These are phyloP conservation scores for Nemania sp. DNA, from an alignment of 2,329 filamentous ascomycete species.

Conservation along the genomic window DNA sequence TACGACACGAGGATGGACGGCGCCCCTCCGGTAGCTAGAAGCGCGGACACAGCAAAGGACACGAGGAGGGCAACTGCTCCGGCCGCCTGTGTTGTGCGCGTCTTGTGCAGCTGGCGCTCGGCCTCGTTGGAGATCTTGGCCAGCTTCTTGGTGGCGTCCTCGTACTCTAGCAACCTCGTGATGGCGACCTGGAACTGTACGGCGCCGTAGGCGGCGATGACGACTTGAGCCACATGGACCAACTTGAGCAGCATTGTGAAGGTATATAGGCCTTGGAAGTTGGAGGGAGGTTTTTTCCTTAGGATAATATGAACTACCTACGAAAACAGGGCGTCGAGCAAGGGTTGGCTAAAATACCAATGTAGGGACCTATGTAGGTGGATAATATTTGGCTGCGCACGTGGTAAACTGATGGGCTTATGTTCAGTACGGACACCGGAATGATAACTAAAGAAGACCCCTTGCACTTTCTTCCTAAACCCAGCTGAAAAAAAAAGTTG, in stretches of 20 bases:
- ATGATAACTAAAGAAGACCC: no score
- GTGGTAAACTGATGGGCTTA: no score
- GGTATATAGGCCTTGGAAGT: not conserved
- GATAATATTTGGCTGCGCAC: no score
- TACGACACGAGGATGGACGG: conserved; percentile 24
- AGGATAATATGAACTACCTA: no score
- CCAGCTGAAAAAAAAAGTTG: no score
- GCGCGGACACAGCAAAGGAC: conserved; percentile 28
- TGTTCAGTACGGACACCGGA: no score
- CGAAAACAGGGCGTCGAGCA: no score
- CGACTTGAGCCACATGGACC: conserved; percentile 44
- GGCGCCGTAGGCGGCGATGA: conserved; percentile 47
- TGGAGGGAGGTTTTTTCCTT: not conserved
- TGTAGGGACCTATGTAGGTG: no score
- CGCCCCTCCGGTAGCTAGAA: conserved; percentile 21
- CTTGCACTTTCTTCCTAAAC: no score
- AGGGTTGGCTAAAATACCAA: no score
- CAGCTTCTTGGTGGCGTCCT: conserved; percentile 47
- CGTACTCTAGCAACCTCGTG: conserved; percentile 48
- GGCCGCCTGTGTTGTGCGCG: conserved; percentile 47
- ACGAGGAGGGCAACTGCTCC: conserved; percentile 43
- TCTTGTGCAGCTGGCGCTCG: conserved; percentile 47
- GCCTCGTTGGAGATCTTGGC: conserved; percentile 49
- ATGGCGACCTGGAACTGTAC: conserved; percentile 48
- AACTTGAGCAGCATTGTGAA: conserved; percentile 35